A percentile compares a stretch with the other conserved stretches of the same genome.
Evolutionary conservation across 805 yeast species (phyloP).

Genomic region (Suhomyces pyralidae): DNA sequence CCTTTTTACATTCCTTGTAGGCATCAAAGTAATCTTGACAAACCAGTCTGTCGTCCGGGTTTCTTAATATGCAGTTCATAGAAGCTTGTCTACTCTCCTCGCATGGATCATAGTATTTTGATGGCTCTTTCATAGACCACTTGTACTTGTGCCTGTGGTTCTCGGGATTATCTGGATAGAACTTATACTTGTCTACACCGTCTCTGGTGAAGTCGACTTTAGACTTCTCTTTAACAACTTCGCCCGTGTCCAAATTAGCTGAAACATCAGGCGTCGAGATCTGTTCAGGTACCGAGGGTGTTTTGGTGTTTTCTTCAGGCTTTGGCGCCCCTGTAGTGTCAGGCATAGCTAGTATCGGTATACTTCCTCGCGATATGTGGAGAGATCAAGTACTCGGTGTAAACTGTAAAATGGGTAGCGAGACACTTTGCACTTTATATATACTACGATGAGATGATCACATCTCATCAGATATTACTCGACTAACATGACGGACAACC

Average conservation of each 20-base stretch:
- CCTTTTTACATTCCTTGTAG: slow-evolving; percentile 83
- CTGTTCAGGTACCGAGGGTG: background rate
- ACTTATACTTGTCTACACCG: slow-evolving; percentile 51
- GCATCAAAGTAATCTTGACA: slow-evolving; percentile 82
- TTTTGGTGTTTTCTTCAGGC: background rate
- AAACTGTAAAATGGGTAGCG: background rate
- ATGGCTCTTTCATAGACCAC: slow-evolving; percentile 73
- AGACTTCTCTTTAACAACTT: slow-evolving; percentile 31
- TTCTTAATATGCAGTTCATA: slow-evolving; percentile 74
- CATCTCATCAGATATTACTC: background rate
- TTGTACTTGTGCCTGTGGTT: slow-evolving; percentile 62
- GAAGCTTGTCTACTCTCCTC: slow-evolving; percentile 87
- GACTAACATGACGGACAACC: slow-evolving; percentile 2
- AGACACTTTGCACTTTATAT: background rate
- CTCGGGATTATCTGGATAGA: slow-evolving; percentile 87
- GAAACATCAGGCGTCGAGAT: background rate
- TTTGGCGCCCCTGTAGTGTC: background rate
- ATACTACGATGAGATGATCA: background rate
- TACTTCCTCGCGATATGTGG: background rate
- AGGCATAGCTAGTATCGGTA: background rate
- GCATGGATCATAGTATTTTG: slow-evolving; percentile 91
- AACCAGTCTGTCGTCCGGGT: slow-evolving; percentile 64
- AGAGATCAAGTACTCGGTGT: background rate
- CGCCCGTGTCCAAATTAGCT: slow-evolving; percentile 16
- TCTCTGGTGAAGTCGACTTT: slow-evolving; percentile 59